These are phyloP conservation scores for Schizosaccharomyces osmophilus DNA, from an alignment of 805 yeast genomes.

Conservation along the genomic window DNA sequence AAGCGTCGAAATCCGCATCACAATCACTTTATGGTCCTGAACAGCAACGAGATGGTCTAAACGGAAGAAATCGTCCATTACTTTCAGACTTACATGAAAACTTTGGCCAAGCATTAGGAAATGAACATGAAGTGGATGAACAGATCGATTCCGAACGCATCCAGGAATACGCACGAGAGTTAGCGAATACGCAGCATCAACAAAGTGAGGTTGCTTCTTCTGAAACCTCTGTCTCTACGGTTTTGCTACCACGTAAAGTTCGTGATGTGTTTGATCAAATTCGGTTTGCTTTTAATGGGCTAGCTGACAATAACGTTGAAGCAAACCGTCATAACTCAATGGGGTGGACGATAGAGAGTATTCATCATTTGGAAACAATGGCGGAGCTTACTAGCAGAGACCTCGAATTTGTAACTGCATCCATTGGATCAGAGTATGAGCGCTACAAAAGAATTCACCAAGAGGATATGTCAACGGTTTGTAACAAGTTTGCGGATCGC, in stretches of 20 bases:
- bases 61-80: no score
- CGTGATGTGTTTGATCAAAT: slow-evolving; percentile 16
- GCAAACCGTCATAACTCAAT: slow-evolving; percentile 30
- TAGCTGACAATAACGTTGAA: slow-evolving; percentile 44
- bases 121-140: neutral
- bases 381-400: neutral
- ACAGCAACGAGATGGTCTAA: no score
- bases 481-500: neutral
- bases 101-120: neutral
- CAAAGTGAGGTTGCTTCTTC: neutral
- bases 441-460: neutral
- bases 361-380: neutral
- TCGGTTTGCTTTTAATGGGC: slow-evolving; percentile 29
- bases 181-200: neutral
- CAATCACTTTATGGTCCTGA: no score
- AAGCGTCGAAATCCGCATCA: no score
- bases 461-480: neutral
- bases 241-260: neutral
- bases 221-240: neutral
- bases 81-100: no score
- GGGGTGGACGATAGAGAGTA: slow-evolving; percentile 18
- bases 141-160: neutral
- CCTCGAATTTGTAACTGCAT: neutral
- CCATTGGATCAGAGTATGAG: neutral
- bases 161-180: neutral